Conservation (phyloP, 2,329 filamentous ascomycete genomes). For the Exophiala sp. region DNA sequence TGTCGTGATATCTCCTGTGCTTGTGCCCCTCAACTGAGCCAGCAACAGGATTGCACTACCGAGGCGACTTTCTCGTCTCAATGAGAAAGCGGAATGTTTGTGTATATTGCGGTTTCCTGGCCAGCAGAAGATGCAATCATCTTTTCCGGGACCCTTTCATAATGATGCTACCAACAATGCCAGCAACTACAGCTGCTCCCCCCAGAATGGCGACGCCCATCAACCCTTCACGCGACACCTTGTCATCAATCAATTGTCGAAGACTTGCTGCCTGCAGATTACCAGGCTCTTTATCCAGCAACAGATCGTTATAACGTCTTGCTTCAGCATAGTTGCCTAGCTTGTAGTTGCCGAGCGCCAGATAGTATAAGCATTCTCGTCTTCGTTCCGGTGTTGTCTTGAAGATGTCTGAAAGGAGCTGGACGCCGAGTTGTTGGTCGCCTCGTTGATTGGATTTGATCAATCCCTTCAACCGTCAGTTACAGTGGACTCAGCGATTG, state of each 20-base stretch:
- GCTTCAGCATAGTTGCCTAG: constrained; percentile 96
- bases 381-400: constrained; percentile 85
- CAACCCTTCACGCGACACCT: constrained; percentile 88
- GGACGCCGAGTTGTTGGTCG: constrained; percentile 92
- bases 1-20: no score
- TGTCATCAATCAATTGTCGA: constrained; percentile 84
- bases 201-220: constrained; percentile 93
- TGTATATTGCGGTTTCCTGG: not conserved
- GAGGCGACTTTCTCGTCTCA: no score
- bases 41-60: no score
- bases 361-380: constrained; percentile 96
- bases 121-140: constrained; percentile 7
- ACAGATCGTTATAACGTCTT: constrained; percentile 84
- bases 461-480: constrained; percentile 59
- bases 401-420: constrained; percentile 93
- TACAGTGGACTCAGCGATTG: not conserved
- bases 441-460: constrained; percentile 81
- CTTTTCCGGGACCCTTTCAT: constrained; percentile 61
- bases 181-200: constrained; percentile 83
- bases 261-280: constrained; percentile 89
- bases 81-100: not conserved
- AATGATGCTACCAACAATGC: constrained; percentile 83
- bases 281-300: constrained; percentile 82
- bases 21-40: no score
- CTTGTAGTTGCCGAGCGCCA: constrained; percentile 96